Evolutionary conservation across 2,329 filamentous ascomycete genomes (phyloP).

Genomic region (Cercospora janseana): DNA sequence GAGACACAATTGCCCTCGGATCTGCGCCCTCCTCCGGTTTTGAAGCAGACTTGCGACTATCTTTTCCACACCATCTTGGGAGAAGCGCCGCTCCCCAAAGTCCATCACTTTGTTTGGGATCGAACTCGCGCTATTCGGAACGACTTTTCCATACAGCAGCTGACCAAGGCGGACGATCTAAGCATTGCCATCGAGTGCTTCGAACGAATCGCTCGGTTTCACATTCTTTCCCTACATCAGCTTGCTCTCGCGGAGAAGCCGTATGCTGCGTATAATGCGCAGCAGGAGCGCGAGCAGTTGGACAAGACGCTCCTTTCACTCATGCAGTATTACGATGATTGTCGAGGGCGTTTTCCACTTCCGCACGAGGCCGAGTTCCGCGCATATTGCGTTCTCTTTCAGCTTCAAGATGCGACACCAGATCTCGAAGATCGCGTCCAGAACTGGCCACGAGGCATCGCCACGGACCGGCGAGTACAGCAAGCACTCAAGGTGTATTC

Average conservation of each 20-base stretch:
- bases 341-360: constrained; percentile 49
- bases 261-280: constrained; percentile 52
- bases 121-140: constrained; percentile 63
- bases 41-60: constrained; percentile 47
- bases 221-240: constrained; percentile 61
- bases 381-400: constrained; percentile 60
- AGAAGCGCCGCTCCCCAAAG: constrained; percentile 50
- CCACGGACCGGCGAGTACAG: constrained; percentile 53
- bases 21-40: constrained; percentile 55
- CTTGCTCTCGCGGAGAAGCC: constrained; percentile 53
- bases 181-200: constrained; percentile 58
- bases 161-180: constrained; percentile 57
- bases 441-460: constrained; percentile 52
- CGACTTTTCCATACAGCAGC: constrained; percentile 62
- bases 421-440: constrained; percentile 60
- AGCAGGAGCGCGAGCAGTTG: constrained; percentile 64
- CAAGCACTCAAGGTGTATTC: constrained; percentile 58
- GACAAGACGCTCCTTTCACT: constrained; percentile 62
- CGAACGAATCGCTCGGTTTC: constrained; percentile 63
- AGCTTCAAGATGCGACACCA: constrained; percentile 50
- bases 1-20: constrained; percentile 64
- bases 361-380: constrained; percentile 63
- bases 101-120: constrained; percentile 66
- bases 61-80: constrained; percentile 50
- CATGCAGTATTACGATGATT: constrained; percentile 60